Base-by-base conservation (phyloP, 305 asterid genomes). In the Fraxinus nigra region DNA sequence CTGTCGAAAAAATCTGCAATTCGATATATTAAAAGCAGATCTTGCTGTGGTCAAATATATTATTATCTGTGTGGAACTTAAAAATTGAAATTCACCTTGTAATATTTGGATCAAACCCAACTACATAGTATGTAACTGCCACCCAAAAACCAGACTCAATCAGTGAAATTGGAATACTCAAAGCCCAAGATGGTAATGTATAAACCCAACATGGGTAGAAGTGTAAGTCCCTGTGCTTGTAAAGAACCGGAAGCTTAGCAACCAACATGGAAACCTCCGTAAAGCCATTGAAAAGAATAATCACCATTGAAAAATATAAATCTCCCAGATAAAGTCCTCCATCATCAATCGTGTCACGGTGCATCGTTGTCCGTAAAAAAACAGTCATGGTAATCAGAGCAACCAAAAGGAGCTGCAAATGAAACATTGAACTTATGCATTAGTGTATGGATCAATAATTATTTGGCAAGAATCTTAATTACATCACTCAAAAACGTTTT, bases 361-460 rank as follows among this genome's bases (percentile, higher is more conserved):
- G 93, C 91, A 94, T 84, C 54, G 90, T 94, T 77, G 98, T 85
- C 85, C 99, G 97, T 90, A 91, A 92, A 86, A 96, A 96, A 65
- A 95, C 98, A 78, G 97, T 96, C 99, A 96, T 94, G 84, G 98
- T 94, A 80, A 94, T 96, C 87, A 93, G 81, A 78, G 98, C 97
- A 89, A 96, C 97, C 86, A 96, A 75, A 85, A 94, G 88, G 83
- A 96, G 95, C 98, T 96, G 97, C 70, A 87, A 86, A 81, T 67
- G 82, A 73, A 76, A 88, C 2, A 84, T 78, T 82, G 26, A 85
- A 63, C 40, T 70, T 46, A 37, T 38, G 75, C 61, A 82, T 88
- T 83, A 86, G 86, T 24, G 73, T 28, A 46, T 20, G 48, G 18
- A 56, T 82, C 69, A 73, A 76, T 72, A 67, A 82, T 72, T 78